Conservation (phyloP, 1,139 yeast genomes). For the Lodderomyces oxycetoniae region DNA sequence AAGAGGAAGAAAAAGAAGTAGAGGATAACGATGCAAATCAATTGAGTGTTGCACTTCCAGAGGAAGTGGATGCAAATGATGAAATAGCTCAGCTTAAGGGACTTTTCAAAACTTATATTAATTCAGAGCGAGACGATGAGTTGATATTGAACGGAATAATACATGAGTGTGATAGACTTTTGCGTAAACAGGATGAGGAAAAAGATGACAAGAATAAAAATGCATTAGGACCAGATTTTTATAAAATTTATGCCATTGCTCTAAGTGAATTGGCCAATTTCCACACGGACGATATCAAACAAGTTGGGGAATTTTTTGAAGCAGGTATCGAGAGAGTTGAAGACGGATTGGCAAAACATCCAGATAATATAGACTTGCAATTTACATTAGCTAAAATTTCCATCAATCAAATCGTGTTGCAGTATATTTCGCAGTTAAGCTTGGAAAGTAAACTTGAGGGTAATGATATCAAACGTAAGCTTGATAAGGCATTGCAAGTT, state of each 20-base stretch:
- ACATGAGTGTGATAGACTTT: conserved; percentile 83
- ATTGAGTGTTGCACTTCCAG: conserved; percentile 65
- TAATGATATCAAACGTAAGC: conserved; percentile 32
- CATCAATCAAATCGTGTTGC: conserved; percentile 54
- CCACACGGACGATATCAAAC: conserved; percentile 34
- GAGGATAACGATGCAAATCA: conserved; percentile 26
- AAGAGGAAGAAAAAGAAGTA: conserved; percentile 14
- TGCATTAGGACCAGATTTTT: conserved; percentile 55
- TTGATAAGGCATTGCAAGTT: conserved; percentile 38
- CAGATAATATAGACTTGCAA: conserved; percentile 41
- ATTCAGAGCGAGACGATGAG: conserved; percentile 56
- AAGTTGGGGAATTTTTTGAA: conserved; percentile 52
- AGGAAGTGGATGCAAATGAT: conserved; percentile 69
- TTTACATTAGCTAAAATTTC: conserved; percentile 55
- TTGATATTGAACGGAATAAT: conserved; percentile 75
- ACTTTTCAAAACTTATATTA: conserved; percentile 57
- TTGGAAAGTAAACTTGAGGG: conserved; percentile 27
- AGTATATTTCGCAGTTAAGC: conserved; percentile 46
- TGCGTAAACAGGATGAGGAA: conserved; percentile 39
- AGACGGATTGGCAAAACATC: conserved; percentile 50
- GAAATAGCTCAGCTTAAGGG: conserved; percentile 71
- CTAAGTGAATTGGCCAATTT: conserved; percentile 64
- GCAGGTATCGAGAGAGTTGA: conserved; percentile 70
- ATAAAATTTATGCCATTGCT: conserved; percentile 69
- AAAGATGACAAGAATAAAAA: conserved; percentile 5